Evolutionary conservation across 163 green algal species (phyloP), one percentile per base, ranked within the genome.

Genomic region (Prototheca wickerhamii): DNA sequence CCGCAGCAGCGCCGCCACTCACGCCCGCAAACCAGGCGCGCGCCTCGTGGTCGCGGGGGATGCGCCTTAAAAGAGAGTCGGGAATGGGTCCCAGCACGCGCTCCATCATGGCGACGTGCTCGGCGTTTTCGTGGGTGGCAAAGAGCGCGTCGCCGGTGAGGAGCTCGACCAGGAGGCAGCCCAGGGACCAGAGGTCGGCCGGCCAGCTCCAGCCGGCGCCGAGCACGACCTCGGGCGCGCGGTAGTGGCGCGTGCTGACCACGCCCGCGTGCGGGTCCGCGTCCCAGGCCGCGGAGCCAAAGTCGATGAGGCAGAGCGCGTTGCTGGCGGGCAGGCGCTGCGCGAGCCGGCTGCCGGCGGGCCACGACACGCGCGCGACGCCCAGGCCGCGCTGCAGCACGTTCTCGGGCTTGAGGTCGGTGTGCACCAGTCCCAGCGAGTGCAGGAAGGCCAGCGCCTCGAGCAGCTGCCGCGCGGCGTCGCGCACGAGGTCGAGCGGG

Each of bases 351-450:
- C 20, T 50, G 28, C 33, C 58, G 42, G 29, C 18, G 15, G 40
- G 30, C 28, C 26, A 26, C 0, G 34, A 10, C 23, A 42, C 65
- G 33, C 59, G 53, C 3, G 20, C 17, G 3, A 67, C 57, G 65
- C 90, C 87, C n/a, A 90, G 74, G 7, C 68, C 61, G 4, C 69
- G 69, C 8, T 76, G 57, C 58, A 99, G 79, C 53, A 99, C 44
- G 77, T 98, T 98, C 62, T 98, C 92, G 4, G 92, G 92, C 77
- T 98, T 98, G 23, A 98, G 73, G 75, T 98, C 92, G 32, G 83
- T 88, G 74, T 98, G 92, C 60, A 98, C 91, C 30, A 98, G 75
- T 21, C 80, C 85, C 37, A 97, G 77, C 4, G 75, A 82, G 71
- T 98, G 92, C 63, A 98, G 69, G 71, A 94, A 98, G 2, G 76